phyloP scores from a whole-genome alignment of 208 protist species.

The Leishmania amazonensis region DNA sequence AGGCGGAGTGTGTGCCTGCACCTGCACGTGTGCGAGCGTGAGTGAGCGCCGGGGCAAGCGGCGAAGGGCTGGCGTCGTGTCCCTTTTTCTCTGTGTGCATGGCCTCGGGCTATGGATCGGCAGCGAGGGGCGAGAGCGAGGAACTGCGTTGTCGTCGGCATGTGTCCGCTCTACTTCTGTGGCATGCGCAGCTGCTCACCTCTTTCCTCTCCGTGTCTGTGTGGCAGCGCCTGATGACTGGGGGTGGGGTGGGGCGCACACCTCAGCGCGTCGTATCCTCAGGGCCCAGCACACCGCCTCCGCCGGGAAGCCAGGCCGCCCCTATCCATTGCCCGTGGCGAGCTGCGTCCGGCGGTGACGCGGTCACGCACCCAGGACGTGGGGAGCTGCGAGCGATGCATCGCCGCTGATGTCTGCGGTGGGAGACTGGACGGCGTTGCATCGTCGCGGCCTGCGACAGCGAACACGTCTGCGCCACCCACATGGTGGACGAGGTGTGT shows the following conservation, averaged over 20 bases:
- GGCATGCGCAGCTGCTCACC: background rate
- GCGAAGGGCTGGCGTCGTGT: background rate
- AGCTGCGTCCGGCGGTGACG: background rate
- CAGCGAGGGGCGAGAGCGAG: background rate
- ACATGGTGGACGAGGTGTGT: background rate
- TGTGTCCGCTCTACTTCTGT: background rate
- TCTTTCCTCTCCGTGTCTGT: background rate
- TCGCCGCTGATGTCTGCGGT: background rate
- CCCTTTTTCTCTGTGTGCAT: background rate
- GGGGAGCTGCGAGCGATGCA: background rate
- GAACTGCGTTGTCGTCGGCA: background rate
- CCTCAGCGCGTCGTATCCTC: background rate
- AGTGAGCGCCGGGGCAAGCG: background rate
- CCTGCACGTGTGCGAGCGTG: background rate
- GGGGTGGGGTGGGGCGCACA: background rate
- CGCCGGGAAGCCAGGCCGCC: background rate
- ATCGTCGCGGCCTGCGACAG: background rate
- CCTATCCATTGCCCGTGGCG: background rate
- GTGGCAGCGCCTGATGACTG: background rate
- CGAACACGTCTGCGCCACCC: background rate
- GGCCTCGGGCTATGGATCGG: background rate
- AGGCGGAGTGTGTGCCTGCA: background rate
- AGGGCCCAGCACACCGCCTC: background rate
- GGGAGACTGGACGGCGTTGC: background rate
- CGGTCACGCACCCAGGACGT: background rate